Base-by-base conservation (phyloP, 2,329 filamentous ascomycete genomes). In the Cordyceps sp. region DNA sequence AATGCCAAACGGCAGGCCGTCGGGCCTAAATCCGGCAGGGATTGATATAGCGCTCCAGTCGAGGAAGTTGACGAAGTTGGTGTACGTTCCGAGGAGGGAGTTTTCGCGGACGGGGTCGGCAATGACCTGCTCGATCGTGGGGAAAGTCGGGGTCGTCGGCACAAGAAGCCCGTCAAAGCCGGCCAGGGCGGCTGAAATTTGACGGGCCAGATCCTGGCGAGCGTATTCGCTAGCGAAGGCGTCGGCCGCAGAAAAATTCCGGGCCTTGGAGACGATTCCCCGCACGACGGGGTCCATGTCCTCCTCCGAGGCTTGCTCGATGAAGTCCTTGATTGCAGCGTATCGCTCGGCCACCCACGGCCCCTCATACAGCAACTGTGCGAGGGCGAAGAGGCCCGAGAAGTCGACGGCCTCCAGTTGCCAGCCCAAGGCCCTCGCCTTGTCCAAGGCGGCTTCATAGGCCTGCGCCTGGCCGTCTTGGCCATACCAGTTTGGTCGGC, bases 51-150 rank as follows among this genome's bases (percentile, higher is more conserved):
- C 66, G 25, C 61, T 63, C 41, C 72, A 57, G 45, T 75, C 69
- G 14, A 75, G 46, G 19, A 75, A 66, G 40, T 75, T 75, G 13
- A 62, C 71, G 42, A 66, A 73, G 42, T 73, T 70, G 0, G 69
- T 72, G 35, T 72, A 74, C 3, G 58, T 62, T 6, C 68, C 66
- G 6, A 72, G 44, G 4, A 57, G 47, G 4, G 64, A 64, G 40
- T 75, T 75, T 42, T 65, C 58, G 13, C 46, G 48, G 16, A 75
- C 55, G 0, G 69, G 69, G 26, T 70, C 62, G 3, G 48, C 48
- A 2, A 56, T 49, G 29, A 75, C 55, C 36, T 69, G 58, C 14
- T 59, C 52, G 4, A 72, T 56, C 0, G 61, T 69, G 25, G 58
- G 59, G 38, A 64, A 63, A 2, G 52, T 58, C 5, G 70, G 69